phyloP scores from a whole-genome alignment of 179 eudicot genomes.

The Corrigiola litoralis region DNA sequence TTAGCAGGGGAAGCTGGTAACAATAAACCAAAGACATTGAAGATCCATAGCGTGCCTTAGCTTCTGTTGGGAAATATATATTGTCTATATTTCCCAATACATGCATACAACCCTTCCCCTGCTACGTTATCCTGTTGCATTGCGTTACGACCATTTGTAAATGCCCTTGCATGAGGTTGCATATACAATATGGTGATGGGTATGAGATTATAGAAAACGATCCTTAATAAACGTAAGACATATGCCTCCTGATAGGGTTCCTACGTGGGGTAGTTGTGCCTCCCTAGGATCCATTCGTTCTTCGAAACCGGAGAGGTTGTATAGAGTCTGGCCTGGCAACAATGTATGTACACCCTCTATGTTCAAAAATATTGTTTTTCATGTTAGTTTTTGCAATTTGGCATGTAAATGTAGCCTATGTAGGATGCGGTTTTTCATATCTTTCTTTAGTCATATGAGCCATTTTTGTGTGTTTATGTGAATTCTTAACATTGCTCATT shows the following conservation, averaged over 20 bases:
- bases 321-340: constrained; percentile 49
- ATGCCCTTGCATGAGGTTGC: background rate
- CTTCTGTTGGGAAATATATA: no score
- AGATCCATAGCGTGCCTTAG: no score
- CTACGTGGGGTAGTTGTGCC: constrained; percentile 17
- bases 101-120: constrained; percentile 16
- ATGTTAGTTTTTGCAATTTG: no score
- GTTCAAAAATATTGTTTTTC: background rate
- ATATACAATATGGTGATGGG: constrained; percentile 19
- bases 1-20: constrained; percentile 27
- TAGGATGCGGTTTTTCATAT: no score
- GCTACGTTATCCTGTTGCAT: constrained; percentile 2
- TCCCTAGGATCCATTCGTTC: constrained; percentile 19
- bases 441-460: background rate
- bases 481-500: no score
- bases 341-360: constrained; percentile 25
- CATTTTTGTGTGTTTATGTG: background rate
- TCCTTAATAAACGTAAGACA: constrained; percentile 12
- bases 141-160: constrained; percentile 7
- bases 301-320: constrained; percentile 34
- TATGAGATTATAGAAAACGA: constrained; percentile 4
- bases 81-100: no score
- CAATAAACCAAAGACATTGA: background rate
- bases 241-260: constrained; percentile 26
- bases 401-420: no score